Conservation (phyloP, 2,329 filamentous ascomycete species). For the Fusarium mundagurra region DNA sequence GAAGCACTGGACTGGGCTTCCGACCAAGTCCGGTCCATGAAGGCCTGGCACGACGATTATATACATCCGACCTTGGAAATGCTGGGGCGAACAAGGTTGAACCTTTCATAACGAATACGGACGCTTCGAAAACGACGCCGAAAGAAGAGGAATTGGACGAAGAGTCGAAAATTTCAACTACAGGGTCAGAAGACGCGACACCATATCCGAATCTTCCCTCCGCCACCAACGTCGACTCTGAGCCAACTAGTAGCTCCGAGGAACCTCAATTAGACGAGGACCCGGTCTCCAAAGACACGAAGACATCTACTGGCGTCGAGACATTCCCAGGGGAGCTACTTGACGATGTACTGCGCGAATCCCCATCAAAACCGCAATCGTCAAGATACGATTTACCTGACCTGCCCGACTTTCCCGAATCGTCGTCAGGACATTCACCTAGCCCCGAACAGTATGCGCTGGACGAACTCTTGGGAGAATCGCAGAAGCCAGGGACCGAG, state of each 20-base stretch:
- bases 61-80: conserved; percentile 38
- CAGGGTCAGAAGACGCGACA: neutral
- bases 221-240: neutral
- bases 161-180: neutral
- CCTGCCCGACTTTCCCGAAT: neutral
- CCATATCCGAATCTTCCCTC: neutral
- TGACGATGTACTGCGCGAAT: neutral
- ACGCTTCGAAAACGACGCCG: neutral
- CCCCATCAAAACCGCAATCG: neutral
- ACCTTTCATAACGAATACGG: conserved; percentile 28
- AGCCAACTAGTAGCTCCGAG: neutral
- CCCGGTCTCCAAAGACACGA: neutral
- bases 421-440: neutral
- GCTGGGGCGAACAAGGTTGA: conserved; percentile 40
- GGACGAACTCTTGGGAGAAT: neutral
- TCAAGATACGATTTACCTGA: neutral
- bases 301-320: neutral
- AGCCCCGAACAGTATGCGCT: neutral
- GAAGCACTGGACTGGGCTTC: conserved; percentile 21
- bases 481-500: neutral
- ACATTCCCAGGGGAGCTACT: neutral
- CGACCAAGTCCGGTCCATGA: conserved; percentile 17
- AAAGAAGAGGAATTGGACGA: neutral
- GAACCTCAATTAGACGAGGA: neutral
- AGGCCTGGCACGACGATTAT: conserved; percentile 26